Evolutionary conservation across 371 early-diverging fungal species (phyloP), one percentile per base, ranked within the genome.

Genomic region (Lichtheimia corymbifera): DNA sequence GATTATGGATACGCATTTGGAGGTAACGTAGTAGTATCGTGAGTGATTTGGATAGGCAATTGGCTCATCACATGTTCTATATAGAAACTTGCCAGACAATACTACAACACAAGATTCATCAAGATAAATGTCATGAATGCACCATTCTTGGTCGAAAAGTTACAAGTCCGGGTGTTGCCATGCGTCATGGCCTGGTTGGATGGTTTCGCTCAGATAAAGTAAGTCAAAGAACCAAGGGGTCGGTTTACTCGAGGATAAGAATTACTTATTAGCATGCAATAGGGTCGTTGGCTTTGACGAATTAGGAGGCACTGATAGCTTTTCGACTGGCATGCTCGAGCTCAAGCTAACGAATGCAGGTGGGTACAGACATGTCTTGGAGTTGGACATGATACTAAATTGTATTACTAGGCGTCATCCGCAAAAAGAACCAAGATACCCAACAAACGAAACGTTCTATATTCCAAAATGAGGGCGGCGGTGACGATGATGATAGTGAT

Each of bases 231-330:
- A 15, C n/a, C 4, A 43, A 45, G 27, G n/a, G n/a, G n/a, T n/a
- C n/a, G n/a, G n/a, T n/a, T n/a, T n/a, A n/a, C 6, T 5, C 42
- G 53, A 18, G 49, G 6, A 30, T 50, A 27, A 58, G 25, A 14
- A 18, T 54, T 20, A 47, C 44, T 54, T 44, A 44, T 55, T 42
- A 27, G n/a, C 42, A 47, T 20, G 25, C 28, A 30, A 12, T 70
- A 94, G 95, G 47, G 65, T 98, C 35, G 82, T 96, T 62, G 97
- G 98, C 0, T 98, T 98, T 82, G 98, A 98, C 47, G 96, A 93
- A 27, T 76, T 98, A 9, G 96, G 96, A 14, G 92, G 91, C 66
- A 86, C 84, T 5, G 97, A 97, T 71, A 76, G 81, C 50, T 98
- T 98, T 63, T 77, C 84, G 40, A 96, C 96, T 2, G 73, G 85